Evolutionary conservation across 257 asterid genomes (phyloP), one percentile per base, ranked within the genome.

Genomic region (Echites panduratus): DNA sequence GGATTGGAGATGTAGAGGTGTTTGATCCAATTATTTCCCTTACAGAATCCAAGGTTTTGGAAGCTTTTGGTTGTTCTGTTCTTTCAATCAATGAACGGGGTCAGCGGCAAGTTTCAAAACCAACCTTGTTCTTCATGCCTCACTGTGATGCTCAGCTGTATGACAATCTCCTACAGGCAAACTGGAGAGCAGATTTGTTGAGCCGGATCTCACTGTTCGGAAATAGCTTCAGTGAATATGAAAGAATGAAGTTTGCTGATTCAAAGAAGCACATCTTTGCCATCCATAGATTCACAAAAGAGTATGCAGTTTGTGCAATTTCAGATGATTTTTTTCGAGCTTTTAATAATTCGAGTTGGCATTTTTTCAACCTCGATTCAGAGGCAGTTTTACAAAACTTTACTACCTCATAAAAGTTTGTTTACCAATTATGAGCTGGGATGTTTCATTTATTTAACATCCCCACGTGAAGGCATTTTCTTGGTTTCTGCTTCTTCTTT

Each of bases 41-140:
- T 72, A 86, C 85, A 17, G 96, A 94, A 77, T 87, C 90, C 0
- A 88, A 76, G 80, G 93, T 91, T 53, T 70, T 95, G 83, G 58
- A 81, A 32, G 77, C 93, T 48, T 86, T 95, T 12, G 98, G 98
- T 10, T 92, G 93, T 56, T 81, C 85, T 40, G 97, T 90, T 68
- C 80, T 95, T 40, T 83, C 95, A 9, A 22, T 95, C 19, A 91
- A 95, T 47, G 98, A 95, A 82, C 90, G 89, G 20, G 91, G 98
- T 50, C 76, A 91, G 47, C 75, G 97, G 62, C 81, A 63, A 77
- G 96, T 79, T 49, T 20, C 73, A 40, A 79, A 73, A 57, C 98
- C 97, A 9, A 92, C 90, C 3, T 61, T 92, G 52, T 89, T 95
- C 86, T 91, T 95, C 86, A 95, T 92, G 99, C 98, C 99, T 20